Conservation (phyloP, 129 eudicot species). For the Flaveria ramosissima region DNA sequence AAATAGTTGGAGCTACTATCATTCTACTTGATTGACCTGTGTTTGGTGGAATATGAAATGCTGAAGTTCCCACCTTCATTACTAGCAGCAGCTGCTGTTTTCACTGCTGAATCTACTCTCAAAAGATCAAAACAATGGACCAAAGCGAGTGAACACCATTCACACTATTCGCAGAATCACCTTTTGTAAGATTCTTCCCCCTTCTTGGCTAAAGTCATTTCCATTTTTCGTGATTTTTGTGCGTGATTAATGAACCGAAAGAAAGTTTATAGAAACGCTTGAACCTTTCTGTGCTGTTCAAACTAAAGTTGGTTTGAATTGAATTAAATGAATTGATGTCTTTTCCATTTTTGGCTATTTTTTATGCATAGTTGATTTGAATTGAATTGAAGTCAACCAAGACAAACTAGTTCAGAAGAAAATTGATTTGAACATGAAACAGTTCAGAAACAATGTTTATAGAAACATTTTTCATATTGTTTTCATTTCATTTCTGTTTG, state of each 20-base stretch:
- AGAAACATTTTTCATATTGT: not conserved
- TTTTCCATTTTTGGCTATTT: no score
- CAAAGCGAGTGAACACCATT: slow-evolving; percentile 59
- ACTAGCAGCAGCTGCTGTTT: slow-evolving; percentile 84
- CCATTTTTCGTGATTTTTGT: no score
- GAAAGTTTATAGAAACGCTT: no score
- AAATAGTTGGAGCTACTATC: slow-evolving; percentile 70
- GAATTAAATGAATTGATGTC: no score
- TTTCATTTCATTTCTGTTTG: no score
- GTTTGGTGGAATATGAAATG: slow-evolving; percentile 76
- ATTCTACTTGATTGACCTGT: slow-evolving; percentile 69
- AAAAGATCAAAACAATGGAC: slow-evolving; percentile 57
- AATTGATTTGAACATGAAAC: not conserved
- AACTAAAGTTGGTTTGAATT: no score
- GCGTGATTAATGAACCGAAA: no score
- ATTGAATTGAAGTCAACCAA: no score
- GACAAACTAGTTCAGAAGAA: no score
- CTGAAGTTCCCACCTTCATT: slow-evolving; percentile 75
- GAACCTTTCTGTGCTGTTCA: no score
- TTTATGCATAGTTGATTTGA: no score
- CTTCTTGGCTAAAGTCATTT: not conserved
- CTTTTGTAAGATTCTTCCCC: slow-evolving; percentile 48
- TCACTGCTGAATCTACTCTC: slow-evolving; percentile 70
- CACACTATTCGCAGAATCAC: slow-evolving; percentile 52
- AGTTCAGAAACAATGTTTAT: no score